Evolutionary conservation across 2,329 filamentous ascomycete species (phyloP), one percentile per base, ranked within the genome.

Genomic region (Catunica adiposa): DNA sequence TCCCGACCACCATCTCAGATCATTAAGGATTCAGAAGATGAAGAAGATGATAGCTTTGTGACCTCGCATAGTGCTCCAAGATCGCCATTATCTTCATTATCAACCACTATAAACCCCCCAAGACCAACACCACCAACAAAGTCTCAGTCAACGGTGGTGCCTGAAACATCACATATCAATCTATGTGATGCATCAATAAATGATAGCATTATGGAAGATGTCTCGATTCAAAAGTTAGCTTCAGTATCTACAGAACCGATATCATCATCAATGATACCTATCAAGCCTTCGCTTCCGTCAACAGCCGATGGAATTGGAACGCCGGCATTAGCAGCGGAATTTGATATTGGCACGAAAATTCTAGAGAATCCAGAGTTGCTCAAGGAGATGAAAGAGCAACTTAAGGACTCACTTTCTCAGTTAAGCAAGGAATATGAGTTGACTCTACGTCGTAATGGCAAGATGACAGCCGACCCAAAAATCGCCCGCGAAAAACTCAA

Each of bases 1-100:
- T 58, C 56, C 26, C 63, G 64, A 47, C 60, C 40, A 20, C 61
- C 68, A 54, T 66, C 69, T 29, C 66, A 68, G 34, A 64, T 77
- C 5, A 73, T 80, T 42, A 69, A 74, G 53, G 77, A 80, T 61
- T 80, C 77, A 0, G 77, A 80, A 47, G 77, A 79, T 46, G 76
- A 79, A 14, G 29, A 52, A 14, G 50, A 52, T 14, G 50, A 52
- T 23, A 25, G 25, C 17, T 25, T 40, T 14, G 50, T 38, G 20
- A 52, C 20, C 4, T 22, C 50, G 5, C 17, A 37, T 38, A 52
- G 44, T 48, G 23, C 23, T 23, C 44, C 9, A n/a, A 9, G 15
- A 8, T 48, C 42, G 17, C 42, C 44, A 26, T n/a, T 48, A 25
- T 48, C 44, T 20, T 6, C 22, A 26, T 48, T n/a, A 9, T 20